Evolutionary conservation across 2,329 filamentous ascomycete genomes (phyloP).

Genomic region (Aspergillus sp.): DNA sequence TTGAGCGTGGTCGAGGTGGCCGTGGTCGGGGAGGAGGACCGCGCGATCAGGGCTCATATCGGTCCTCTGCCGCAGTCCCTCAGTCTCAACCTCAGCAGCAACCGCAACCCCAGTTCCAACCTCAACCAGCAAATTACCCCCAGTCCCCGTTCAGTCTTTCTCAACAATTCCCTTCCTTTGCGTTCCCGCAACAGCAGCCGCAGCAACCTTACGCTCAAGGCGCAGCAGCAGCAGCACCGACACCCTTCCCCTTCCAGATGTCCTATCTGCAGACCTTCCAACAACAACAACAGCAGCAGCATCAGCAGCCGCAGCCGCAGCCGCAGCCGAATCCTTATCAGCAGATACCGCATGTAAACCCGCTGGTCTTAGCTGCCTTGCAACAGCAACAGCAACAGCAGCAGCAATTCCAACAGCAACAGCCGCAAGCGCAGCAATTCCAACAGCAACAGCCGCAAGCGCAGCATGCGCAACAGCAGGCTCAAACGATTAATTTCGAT

Average conservation of each 20-base stretch:
- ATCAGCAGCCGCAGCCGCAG: conserved; percentile 10
- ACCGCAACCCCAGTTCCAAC: conserved; percentile 10
- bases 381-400: conserved; percentile 40
- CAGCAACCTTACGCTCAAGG: conserved; percentile 22
- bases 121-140: conserved; percentile 15
- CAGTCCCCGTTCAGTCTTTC: conserved; percentile 18
- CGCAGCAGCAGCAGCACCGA: conserved; percentile 14
- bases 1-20: conserved; percentile 31
- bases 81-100: conserved; percentile 20
- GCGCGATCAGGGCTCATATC: conserved; percentile 16
- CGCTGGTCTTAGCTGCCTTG: conserved; percentile 46
- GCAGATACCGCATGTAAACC: conserved; percentile 45
- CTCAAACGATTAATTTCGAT: conserved; percentile 29
- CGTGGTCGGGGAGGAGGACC: conserved; percentile 26
- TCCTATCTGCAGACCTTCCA: conserved; percentile 32
- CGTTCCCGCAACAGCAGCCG: conserved; percentile 25
- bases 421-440: conserved; percentile 18
- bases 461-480: conserved; percentile 18
- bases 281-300: conserved; percentile 21
- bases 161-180: conserved; percentile 22
- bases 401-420: conserved; percentile 21
- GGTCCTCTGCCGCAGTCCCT: conserved; percentile 17
- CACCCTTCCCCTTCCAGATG: conserved; percentile 32
- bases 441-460: conserved; percentile 21
- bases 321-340: conserved; percentile 26